Base-by-base conservation (phyloP, 805 yeast species). In the Spencermartinsiella europaea region DNA sequence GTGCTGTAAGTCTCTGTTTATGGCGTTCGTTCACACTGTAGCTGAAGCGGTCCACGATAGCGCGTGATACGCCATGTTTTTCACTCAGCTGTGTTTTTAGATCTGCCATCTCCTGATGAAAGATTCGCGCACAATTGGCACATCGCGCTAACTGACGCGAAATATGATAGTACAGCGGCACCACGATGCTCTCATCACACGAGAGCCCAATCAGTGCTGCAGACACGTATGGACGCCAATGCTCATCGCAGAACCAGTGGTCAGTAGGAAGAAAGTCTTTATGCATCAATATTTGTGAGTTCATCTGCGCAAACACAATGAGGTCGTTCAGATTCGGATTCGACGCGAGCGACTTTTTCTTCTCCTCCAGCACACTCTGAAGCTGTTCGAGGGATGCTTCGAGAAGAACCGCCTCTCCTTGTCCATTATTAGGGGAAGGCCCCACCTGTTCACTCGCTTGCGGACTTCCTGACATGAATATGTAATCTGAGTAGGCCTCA, bases 221-320 rank as follows among this genome's bases (percentile, higher is more conserved):
- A 3, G 39, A 33, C 4, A 47, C 38, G 19, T 37, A 34, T 7
- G 44, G 42, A 5, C 40, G 35, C 47, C 45, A 49, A n/a, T 44
- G 20, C 27, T 27, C 39, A 17, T 47, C 49, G 28, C 54, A 50
- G 36, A 50, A 48, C 51, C 49, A 47, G 38, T 50, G 54, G 27
- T 27, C 42, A 12, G n/a, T 21, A 2, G 45, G 48, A 20, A 34
- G 34, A 19, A 21, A 15, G 8, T 21, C 34, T n/a, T 21, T 12
- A 15, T 38, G 34, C 8, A 19, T 38, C 5, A 38, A 8, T 5
- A 25, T 27, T 16, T 8, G 34, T 4, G 21, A 25, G 17, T 27
- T 19, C 14, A 10, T 38, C 42, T 38, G 42, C 31, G 31, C 31
- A 25, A 25, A 38, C 42, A 38, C 5, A 34, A 12, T 15, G 8